Percentiles rank a stretch among this genome's conserved stretches.
These are phyloP conservation scores for Trichosporon faecale DNA, from an alignment of 1,284 basidiomycete species.

Conservation along the genomic window DNA sequence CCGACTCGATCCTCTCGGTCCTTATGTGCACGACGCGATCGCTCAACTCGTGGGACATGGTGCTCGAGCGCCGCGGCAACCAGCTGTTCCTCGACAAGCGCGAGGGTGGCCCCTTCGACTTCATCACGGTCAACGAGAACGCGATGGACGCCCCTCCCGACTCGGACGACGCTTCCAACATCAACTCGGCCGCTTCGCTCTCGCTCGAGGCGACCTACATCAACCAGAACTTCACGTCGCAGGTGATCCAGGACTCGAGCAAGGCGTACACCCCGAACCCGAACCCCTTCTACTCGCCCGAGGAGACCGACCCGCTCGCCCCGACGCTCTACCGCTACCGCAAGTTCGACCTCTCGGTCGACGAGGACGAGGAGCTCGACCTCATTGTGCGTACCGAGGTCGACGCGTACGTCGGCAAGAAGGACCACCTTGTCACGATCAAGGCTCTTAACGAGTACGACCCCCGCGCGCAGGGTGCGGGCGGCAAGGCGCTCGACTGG, in stretches of 20 bases:
- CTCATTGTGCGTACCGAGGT: conserved; percentile 95
- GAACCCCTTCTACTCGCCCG: conserved; percentile 93
- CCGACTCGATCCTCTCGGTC: conserved; percentile 91
- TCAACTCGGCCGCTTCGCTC: conserved; percentile 91
- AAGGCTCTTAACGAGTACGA: conserved; percentile 98
- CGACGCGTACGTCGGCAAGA: conserved; percentile 74
- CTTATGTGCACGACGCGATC: conserved; percentile 95
- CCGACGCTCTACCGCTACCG: conserved; percentile 96
- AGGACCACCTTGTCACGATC: conserved; percentile 69
- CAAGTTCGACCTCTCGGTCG: conserved; percentile 87
- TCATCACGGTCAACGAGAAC: conserved; percentile 98
- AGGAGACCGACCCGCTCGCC: conserved; percentile 90
- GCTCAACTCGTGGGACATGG: conserved; percentile 98
- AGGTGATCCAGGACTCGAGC: conserved; percentile 73
- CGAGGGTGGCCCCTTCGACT: conserved; percentile 94
- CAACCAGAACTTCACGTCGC: conserved; percentile 98
- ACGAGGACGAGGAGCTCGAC: conserved; percentile 80
- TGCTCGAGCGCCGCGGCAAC: conserved; percentile 88
- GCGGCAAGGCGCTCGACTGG: conserved; percentile 81
- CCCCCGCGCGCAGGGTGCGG: conserved; percentile 71
- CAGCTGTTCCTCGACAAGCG: conserved; percentile 97
- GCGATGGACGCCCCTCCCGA: conserved; percentile 93
- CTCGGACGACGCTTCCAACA: conserved; percentile 64
- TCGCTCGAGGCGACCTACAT: conserved; percentile 98
- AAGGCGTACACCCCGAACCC: conserved; percentile 65